Conservation (phyloP, 805 yeast species). For the Spathaspora sp. region DNA sequence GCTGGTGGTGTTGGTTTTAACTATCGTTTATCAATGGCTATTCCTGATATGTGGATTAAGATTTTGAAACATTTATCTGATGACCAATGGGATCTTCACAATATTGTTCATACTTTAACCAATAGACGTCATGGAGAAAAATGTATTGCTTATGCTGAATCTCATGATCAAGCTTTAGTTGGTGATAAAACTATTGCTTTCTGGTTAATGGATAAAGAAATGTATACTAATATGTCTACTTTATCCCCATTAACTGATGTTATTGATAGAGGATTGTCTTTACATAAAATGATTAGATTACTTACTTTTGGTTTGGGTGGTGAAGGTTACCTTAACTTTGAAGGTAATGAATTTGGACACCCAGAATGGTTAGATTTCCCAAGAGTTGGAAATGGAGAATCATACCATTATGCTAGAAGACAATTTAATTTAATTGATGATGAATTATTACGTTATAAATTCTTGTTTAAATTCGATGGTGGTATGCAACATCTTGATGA, state of each 20-base stretch:
- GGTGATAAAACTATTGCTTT: conserved; percentile 96
- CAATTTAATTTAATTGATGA: conserved; percentile 89
- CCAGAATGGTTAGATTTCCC: conserved; percentile 99
- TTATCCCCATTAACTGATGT: conserved; percentile 70
- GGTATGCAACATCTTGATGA: conserved; percentile 79
- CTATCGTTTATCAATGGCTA: conserved; percentile 92
- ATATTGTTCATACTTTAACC: conserved; percentile 75
- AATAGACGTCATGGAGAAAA: conserved; percentile 86
- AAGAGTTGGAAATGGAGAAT: conserved; percentile 78
- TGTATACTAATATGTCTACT: conserved; percentile 93
- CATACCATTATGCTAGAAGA: conserved; percentile 91
- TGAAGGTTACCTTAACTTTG: conserved; percentile 92
- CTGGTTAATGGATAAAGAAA: conserved; percentile 98
- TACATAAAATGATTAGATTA: conserved; percentile 88
- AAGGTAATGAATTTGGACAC: conserved; percentile 98
- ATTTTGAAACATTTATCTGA: conserved; percentile 76
- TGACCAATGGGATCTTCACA: conserved; percentile 88
- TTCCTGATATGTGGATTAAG: conserved; percentile 99
- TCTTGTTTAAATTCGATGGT: conserved; percentile 74
- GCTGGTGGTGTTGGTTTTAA: conserved; percentile 92
- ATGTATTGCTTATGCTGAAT: conserved; percentile 89
- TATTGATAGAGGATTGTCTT: conserved; percentile 83
- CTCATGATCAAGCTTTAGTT: conserved; percentile 96
- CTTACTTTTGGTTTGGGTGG: conserved; percentile 92
- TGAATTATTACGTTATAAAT: conserved; percentile 72